phyloP scores from a whole-genome alignment of 768 basidiomycete genomes.

The Crassisporium funariophilum region DNA sequence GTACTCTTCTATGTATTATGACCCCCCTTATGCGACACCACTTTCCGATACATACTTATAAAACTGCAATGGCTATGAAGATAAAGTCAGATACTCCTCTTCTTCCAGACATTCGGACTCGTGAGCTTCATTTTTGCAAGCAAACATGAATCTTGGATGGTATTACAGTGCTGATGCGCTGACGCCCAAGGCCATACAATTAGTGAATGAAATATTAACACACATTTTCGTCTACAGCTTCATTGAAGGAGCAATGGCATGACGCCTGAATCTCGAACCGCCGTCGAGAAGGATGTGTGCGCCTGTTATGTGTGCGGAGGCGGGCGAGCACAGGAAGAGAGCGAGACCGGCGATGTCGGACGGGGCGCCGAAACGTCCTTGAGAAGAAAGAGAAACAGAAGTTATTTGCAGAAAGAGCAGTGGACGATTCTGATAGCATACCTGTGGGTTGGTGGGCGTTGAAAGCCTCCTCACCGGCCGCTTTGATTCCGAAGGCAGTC shows the following conservation, averaged over 20 bases:
- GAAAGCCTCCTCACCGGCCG: conserved; percentile 53
- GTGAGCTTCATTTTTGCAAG: neutral
- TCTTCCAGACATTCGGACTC: too few relatives aligned
- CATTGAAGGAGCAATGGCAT: conserved; percentile 28
- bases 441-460: conserved; percentile 65
- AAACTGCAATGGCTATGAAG: too few relatives aligned
- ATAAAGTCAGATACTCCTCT: too few relatives aligned
- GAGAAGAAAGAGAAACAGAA: conserved; percentile 2
- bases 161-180: too few relatives aligned
- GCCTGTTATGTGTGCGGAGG: conserved; percentile 74
- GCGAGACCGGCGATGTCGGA: conserved; percentile 73
- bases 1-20: too few relatives aligned
- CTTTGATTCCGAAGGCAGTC: conserved; percentile 72
- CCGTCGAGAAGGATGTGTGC: conserved; percentile 75
- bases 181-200: neutral
- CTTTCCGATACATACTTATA: too few relatives aligned
- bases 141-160: too few relatives aligned
- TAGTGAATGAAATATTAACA: neutral
- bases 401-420: neutral
- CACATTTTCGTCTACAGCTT: conserved; percentile 32
- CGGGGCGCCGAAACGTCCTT: conserved; percentile 67
- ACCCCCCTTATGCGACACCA: too few relatives aligned
- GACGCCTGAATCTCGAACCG: conserved; percentile 43
- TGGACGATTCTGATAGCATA: conserved; percentile 24
- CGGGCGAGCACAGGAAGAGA: conserved; percentile 71